Percentiles rank a stretch among this genome's conserved stretches.
Conservation (phyloP, 345 rosid species). For the Theobroma cacao region DNA sequence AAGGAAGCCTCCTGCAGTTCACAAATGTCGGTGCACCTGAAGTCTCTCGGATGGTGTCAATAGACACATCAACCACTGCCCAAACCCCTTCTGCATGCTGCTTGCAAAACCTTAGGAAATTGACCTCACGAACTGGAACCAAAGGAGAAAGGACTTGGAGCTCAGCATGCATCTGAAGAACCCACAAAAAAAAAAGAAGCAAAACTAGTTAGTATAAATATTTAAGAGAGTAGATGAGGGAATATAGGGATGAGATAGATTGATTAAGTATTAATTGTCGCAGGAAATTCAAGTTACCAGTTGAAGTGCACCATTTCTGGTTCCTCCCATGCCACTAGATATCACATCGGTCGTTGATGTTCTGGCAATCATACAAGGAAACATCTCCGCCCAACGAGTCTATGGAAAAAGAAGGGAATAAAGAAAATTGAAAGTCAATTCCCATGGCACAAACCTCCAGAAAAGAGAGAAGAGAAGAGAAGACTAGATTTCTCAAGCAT, state of each 20-base stretch:
- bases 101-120: constrained; percentile 87
- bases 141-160: constrained; percentile 85
- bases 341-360: constrained; percentile 74
- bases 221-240: neutral
- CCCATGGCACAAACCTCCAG: neutral
- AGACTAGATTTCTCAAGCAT: neutral
- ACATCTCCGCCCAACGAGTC: constrained; percentile 99
- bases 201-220: neutral
- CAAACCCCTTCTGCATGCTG: constrained; percentile 92
- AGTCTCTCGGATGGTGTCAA: constrained; percentile 55
- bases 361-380: constrained; percentile 83
- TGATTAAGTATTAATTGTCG: neutral
- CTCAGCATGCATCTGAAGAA: constrained; percentile 92
- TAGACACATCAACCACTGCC: constrained; percentile 95
- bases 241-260: neutral
- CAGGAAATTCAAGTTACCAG: constrained; percentile 42
- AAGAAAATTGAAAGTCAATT: neutral
- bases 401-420: constrained; percentile 15
- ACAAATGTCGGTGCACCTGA: constrained; percentile 47
- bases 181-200: neutral
- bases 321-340: constrained; percentile 83
- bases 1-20: constrained; percentile 85
- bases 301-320: constrained; percentile 90
- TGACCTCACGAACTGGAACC: constrained; percentile 88
- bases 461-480: neutral